Evolutionary conservation across 495 filamentous ascomycete genomes (phyloP), one percentile per base, ranked within the genome.

Genomic region (Astrocystis sublimbata): DNA sequence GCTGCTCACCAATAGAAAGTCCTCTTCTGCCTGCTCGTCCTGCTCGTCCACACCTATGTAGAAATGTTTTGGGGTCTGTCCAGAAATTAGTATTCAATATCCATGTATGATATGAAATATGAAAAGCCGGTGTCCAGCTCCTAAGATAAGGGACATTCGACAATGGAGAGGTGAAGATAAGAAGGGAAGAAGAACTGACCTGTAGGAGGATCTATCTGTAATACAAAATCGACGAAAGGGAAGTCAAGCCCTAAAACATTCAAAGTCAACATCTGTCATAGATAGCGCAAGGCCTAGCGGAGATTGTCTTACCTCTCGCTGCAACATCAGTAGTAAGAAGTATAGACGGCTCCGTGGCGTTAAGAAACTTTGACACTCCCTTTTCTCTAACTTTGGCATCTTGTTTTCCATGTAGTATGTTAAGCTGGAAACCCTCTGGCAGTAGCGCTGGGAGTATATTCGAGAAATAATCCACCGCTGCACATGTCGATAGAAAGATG

Each of bases 1-100:
- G 24, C 4, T 26, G 41, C 60, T 62, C 13, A 62, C 60, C 60
- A 7, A 98, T 83, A 53, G 92, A 92, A 13, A 96, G 80, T 1
- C 94, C 94, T 53, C 83, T 82, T 17, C 94, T 88, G 0, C 94
- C 94, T 4, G 94, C 94, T 41, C 94, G 85, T 0, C 93, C 94
- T 1, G 96, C 92, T 58, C 94, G 91, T 3, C 94, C 94, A 67
- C 92, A 96, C 59, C 94, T 88, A 76, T 98, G 94, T 56, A 98
- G 87, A 74, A 97, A 98, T 38, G 88, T 91, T 73, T 97, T 97
- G 0, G 94, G 92, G 70, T 97, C 93, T 30, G 86, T 88, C 1
- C 2, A 46, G 36, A 30, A 55, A 13, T 4, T 36, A 49, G n/a
- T 10, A 47, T 23, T 62, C 1, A 56, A 33, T 47, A 26, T 35